These are phyloP conservation scores for Aspergillus bombycis DNA, from an alignment of 2,329 filamentous ascomycete species.

Conservation along the genomic window DNA sequence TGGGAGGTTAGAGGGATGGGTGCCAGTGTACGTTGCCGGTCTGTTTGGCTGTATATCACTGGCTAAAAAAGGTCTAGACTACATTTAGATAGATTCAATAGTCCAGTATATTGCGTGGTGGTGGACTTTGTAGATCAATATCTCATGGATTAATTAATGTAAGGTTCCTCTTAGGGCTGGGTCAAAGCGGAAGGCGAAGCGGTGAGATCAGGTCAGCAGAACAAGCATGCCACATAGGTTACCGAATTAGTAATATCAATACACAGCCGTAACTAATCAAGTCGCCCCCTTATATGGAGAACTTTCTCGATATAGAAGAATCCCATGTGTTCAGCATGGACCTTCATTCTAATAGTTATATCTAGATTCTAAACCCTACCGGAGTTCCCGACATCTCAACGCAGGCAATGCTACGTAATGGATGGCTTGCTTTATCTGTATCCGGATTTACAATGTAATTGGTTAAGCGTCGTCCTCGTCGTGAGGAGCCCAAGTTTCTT, in stretches of 20 bases:
- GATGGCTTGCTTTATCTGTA: background rate
- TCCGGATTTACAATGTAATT: background rate
- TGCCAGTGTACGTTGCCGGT: background rate
- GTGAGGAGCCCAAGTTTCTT: background rate
- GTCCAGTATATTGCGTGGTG: background rate
- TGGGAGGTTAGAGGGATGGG: background rate
- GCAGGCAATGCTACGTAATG: background rate
- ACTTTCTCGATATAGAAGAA: background rate
- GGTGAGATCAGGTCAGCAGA: background rate
- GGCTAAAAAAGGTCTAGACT: background rate
- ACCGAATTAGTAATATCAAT: background rate
- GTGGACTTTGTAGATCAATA: background rate
- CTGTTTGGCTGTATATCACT: background rate
- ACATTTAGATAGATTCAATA: background rate
- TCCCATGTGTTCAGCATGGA: slow-evolving; percentile 2
- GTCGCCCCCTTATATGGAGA: background rate
- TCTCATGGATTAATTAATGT: background rate
- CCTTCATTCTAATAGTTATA: background rate
- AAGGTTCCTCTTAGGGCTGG: background rate
- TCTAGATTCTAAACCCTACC: background rate
- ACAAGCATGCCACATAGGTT: background rate
- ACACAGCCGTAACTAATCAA: background rate
- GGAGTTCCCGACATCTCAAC: background rate
- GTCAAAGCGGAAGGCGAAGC: background rate
- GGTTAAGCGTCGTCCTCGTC: background rate